These are phyloP conservation scores for Cucurbitaria berberidis DNA, from an alignment of 2,329 filamentous ascomycete genomes.

Conservation along the genomic window DNA sequence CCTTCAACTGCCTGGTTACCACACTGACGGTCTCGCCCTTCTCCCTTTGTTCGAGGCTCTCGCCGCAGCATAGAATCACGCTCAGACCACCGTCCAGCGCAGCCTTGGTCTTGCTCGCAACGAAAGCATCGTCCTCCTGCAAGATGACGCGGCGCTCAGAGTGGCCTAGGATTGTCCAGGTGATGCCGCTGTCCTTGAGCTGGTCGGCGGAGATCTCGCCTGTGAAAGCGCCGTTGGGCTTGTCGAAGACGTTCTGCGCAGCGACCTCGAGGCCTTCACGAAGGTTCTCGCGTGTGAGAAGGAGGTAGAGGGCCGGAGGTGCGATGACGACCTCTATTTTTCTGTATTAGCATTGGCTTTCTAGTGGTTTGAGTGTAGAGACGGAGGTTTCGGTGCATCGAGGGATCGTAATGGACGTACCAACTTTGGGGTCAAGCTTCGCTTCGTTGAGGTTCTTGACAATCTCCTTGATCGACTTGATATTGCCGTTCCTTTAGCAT, in stretches of 20 bases:
- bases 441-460: slow-evolving; percentile 87
- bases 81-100: slow-evolving; percentile 84
- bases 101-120: slow-evolving; percentile 93
- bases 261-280: slow-evolving; percentile 81
- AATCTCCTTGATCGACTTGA: slow-evolving; percentile 88
- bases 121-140: slow-evolving; percentile 79
- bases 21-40: slow-evolving; percentile 82
- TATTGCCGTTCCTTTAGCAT: slow-evolving; percentile 82
- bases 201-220: slow-evolving; percentile 94
- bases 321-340: slow-evolving; percentile 90
- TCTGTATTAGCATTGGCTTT: slow-evolving; percentile 3
- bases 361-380: slow-evolving; percentile 5
- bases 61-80: slow-evolving; percentile 97
- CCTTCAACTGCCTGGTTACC: slow-evolving; percentile 82
- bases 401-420: slow-evolving; percentile 57
- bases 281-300: slow-evolving; percentile 80
- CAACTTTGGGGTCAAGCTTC: slow-evolving; percentile 75
- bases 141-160: slow-evolving; percentile 92
- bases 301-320: slow-evolving; percentile 88
- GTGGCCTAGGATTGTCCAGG: slow-evolving; percentile 92
- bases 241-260: slow-evolving; percentile 96
- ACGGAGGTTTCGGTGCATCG: not conserved
- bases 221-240: slow-evolving; percentile 95
- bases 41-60: slow-evolving; percentile 93
- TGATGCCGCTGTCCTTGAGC: slow-evolving; percentile 85